These are phyloP conservation scores for Ceratocystis harringtonii DNA, from an alignment of 2,329 filamentous ascomycete species.

Conservation along the genomic window DNA sequence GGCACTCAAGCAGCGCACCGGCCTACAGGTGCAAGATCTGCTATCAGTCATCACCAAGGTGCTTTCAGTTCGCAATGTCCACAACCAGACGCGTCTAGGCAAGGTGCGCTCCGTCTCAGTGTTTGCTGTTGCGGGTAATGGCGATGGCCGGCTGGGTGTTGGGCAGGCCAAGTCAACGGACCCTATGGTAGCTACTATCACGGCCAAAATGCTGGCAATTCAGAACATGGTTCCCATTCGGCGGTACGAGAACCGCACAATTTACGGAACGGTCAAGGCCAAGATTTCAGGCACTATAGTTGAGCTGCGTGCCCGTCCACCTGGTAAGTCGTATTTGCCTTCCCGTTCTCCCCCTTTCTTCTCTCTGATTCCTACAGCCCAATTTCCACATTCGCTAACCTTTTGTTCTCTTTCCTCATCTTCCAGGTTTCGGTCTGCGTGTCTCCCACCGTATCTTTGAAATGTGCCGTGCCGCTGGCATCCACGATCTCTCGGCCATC, in stretches of 20 bases:
- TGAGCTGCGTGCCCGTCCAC: constrained; percentile 65
- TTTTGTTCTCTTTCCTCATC: constrained; percentile 10
- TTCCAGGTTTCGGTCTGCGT: constrained; percentile 76
- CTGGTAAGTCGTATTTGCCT: constrained; percentile 47
- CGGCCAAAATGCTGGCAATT: constrained; percentile 69
- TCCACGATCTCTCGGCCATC: constrained; percentile 69
- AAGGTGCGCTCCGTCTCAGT: constrained; percentile 69
- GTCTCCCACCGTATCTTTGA: constrained; percentile 87
- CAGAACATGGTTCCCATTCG: constrained; percentile 86
- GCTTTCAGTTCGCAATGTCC: constrained; percentile 58
- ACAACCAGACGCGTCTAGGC: constrained; percentile 90
- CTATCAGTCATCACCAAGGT: constrained; percentile 49
- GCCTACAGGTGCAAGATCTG: constrained; percentile 38
- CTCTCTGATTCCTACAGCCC: not conserved
- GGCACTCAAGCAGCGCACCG: constrained; percentile 40
- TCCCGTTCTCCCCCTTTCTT: not conserved
- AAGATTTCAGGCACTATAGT: constrained; percentile 86
- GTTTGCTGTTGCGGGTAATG: constrained; percentile 73
- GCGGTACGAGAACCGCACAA: constrained; percentile 82
- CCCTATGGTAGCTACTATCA: constrained; percentile 46
- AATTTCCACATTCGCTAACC: not conserved
- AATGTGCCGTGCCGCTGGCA: constrained; percentile 74
- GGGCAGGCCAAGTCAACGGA: constrained; percentile 84
- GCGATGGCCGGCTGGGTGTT: constrained; percentile 69
- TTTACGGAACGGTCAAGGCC: constrained; percentile 66